Evolutionary conservation across 345 rosid species (phyloP), one percentile per base, ranked within the genome.

Genomic region (Populus ilicifolia): DNA sequence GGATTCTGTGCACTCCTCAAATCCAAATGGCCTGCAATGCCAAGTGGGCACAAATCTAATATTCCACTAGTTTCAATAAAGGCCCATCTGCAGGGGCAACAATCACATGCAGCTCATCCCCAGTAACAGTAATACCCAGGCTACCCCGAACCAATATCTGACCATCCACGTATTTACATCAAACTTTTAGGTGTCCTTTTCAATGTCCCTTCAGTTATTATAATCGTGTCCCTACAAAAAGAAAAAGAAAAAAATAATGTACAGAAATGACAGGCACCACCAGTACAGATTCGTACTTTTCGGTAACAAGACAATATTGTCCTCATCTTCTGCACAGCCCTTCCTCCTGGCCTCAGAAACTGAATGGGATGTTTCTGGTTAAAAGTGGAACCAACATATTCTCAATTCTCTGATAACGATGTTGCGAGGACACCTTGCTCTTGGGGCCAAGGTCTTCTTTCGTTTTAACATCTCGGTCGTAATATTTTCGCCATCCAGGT

Each of bases 281-380:
- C 48, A 54, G 79, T 76, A 76, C 73, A 54, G 70, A 39, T 21
- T 62, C 80, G 75, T 77, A 77, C 75, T 10, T n/a, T 66, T 67
- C 1, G 3, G 33, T n/a, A 36, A 39, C 10, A 75, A 17, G 72
- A 66, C 65, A 68, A 68, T 76, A 50, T 18, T 50, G 78, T 35
- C 67, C 67, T 21, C n/a, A 8, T 50, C 6, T 67, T 21, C 2
- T n/a, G 44, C 9, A 6, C 8, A 6, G 5, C 48, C 36, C 5
- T 4, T 2, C 1, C 35, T 21, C 8, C 21, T 29, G 13, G 36
- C 36, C 69, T 35, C 39, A 16, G n/a, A 65, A 65, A 33, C 33
- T 27, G 21, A 9, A 33, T 16, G 13, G 21, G 21, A 16, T 35
- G 10, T 65, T 27, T 17, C 5, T 65, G 39, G 20, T 17, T 65